Conservation (phyloP, 225 moss, liverwort and hornwort species). For the Anthoceros angustus region DNA sequence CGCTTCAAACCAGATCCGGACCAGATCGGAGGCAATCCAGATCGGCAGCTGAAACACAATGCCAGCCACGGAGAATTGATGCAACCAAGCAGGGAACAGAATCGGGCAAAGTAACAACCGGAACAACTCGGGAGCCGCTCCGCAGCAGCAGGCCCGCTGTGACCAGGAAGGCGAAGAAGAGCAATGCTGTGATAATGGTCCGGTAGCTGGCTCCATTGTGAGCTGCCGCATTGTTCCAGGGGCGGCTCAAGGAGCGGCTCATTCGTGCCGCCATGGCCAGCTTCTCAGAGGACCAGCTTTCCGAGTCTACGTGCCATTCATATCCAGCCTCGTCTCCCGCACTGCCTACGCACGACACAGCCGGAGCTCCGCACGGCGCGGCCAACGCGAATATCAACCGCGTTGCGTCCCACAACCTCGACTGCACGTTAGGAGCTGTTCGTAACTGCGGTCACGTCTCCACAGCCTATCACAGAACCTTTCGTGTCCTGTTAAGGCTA, state of each 20-base stretch:
- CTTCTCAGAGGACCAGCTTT: background rate
- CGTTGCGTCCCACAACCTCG: background rate
- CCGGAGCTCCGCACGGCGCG: background rate
- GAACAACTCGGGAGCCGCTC: background rate
- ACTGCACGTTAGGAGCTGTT: no score
- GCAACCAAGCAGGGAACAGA: background rate
- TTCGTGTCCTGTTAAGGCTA: no score
- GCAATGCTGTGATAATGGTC: background rate
- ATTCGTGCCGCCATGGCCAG: conserved; percentile 2
- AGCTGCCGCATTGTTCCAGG: conserved; percentile 2
- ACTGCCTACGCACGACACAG: background rate
- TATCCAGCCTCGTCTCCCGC: background rate
- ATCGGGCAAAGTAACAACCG: background rate
- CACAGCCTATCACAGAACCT: no score
- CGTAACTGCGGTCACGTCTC: no score
- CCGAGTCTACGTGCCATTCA: background rate
- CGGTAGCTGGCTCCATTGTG: conserved; percentile 1
- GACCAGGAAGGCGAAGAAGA: conserved; percentile 2
- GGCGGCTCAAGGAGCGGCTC: conserved; percentile 2
- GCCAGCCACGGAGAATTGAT: background rate
- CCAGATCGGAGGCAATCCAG: background rate
- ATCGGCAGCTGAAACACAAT: background rate
- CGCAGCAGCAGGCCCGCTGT: conserved; percentile 2
- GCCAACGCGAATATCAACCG: background rate
- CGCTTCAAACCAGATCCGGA: background rate